Base-by-base conservation (phyloP, 495 filamentous ascomycete genomes). In the Letharia columbiana region DNA sequence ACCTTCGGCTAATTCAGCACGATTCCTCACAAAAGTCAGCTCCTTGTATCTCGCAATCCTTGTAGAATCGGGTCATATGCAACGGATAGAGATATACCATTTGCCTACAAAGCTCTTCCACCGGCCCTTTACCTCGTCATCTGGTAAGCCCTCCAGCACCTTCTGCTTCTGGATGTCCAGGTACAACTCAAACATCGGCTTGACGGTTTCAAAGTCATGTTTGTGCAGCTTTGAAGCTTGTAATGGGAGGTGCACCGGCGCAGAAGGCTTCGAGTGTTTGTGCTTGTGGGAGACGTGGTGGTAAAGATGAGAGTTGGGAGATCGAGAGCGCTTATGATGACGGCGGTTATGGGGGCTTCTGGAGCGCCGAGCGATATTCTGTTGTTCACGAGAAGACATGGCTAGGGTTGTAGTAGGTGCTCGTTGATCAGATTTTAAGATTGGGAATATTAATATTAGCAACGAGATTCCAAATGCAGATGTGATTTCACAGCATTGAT, bases 21-120 rank as follows among this genome's bases (percentile, higher is more conserved):
- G 87, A 79, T 98, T 98, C 89, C 89, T 91, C 76, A 74, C 70
- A 68, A 64, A 76, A 72, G 77, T 82, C 71, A 82, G 79, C 71
- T 61, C 58, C 66, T 66, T 52, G 39, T 49, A 60, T 37, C 35
- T 39, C 49, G 2, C 1, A 44, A 1, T 39, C 31, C 23, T 42
- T 8, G 40, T 59, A 37, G 2, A 15, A 33, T 28, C 39, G 23
- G 7, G 3, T 12, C 35, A 41, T 64, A 37, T 23, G 28, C 9
- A 58, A n/a, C 18, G 5, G 4, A 1, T 37, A 37, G 54, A 33
- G 17, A 57, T 80, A 73, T 84, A 91, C 94, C 94, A 98, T 81
- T 92, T 93, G 4, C 83, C 77, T 18, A 91, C 74, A 72, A 97
- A 98, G 73, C 92, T 93, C 78, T 96, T 96, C 91, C 92, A 98